Conservation (phyloP, 106 monocot species). For the Allium cepa region DNA sequence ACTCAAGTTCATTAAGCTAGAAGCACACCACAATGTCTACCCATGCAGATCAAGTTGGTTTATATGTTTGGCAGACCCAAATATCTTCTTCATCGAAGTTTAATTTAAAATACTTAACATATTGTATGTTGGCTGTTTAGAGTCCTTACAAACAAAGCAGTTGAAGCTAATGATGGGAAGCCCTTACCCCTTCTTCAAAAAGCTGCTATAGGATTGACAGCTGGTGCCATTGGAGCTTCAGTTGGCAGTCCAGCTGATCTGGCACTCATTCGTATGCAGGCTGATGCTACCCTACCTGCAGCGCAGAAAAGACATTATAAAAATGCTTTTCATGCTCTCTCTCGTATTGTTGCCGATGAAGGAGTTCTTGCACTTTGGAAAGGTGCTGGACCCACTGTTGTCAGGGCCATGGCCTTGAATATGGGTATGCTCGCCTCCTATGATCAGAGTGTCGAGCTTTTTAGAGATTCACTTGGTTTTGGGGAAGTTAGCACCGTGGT, state of each 20-base stretch:
- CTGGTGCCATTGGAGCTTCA: constrained; percentile 75
- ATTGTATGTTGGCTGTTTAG: constrained; percentile 9
- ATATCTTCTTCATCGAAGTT: too few relatives aligned
- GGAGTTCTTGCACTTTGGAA: constrained; percentile 80
- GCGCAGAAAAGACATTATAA: constrained; percentile 62
- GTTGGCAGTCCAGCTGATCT: constrained; percentile 81
- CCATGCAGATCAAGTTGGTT: too few relatives aligned
- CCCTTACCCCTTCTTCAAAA: constrained; percentile 68
- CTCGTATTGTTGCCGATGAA: constrained; percentile 65
- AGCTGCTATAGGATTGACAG: constrained; percentile 68
- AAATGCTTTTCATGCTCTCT: constrained; percentile 78
- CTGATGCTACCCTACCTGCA: constrained; percentile 63
- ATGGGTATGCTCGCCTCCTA: constrained; percentile 95
- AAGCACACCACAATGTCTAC: too few relatives aligned
- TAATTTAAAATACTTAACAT: too few relatives aligned
- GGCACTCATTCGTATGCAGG: constrained; percentile 81
- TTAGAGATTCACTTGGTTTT: constrained; percentile 66
- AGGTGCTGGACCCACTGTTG: constrained; percentile 69
- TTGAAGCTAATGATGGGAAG: constrained; percentile 76
- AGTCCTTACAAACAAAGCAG: constrained; percentile 66
- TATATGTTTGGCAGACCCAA: too few relatives aligned
- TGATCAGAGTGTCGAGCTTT: constrained; percentile 78
- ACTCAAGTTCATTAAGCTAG: too few relatives aligned
- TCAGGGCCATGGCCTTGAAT: constrained; percentile 72
- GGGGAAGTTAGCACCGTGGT: constrained; percentile 69